Base-by-base conservation (phyloP, 164 flowering plant genomes). In the Magnolia changhungtana region DNA sequence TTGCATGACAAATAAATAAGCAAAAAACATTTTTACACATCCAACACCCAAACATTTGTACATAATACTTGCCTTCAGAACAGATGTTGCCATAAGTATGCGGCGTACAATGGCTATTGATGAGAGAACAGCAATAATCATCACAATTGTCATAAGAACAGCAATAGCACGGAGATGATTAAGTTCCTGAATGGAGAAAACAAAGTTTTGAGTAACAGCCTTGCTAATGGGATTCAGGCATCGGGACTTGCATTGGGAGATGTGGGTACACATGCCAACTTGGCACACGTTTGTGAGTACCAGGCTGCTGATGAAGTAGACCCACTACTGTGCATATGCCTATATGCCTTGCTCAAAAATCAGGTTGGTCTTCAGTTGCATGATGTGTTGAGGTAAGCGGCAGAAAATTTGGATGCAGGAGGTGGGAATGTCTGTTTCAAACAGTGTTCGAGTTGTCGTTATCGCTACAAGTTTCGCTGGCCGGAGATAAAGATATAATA, bases 71-170 rank as follows among this genome's bases (percentile, higher is more conserved):
- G 80, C 99, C 97, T 92, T 94, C 61, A 94, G 88, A 52, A 96
- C 99, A 72, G 98, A 96, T 78, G 98, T 90, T 67, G 94, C 99
- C 94, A 92, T 90, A 29, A 96, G 91, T 81, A 96, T 96, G 81
- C 98, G 94, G 1, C 97, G 93, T 61, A 89, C 80, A 74, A 96
- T 90, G 51, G 97, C 98, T 79, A 96, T 85, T 75, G 98, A 91
- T 67, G 99, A 90, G 24, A 96, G 89, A 76, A 91, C 50, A 45
- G 97, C 79, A 78, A 91, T 82, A 72, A 85, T 80, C 91, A 87
- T 94, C 45, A 94, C 74, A 71, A 77, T 75, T 24, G 97, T 92
- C 99, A 94, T 94, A 72, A 96, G 80, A 83, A 92, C 83, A 69
- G 97, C 88, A 76, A 79, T 89, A 61, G 79, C 90, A 72, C 89